phyloP scores from a whole-genome alignment of 1,284 basidiomycete genomes.

The Malassezia equina region DNA sequence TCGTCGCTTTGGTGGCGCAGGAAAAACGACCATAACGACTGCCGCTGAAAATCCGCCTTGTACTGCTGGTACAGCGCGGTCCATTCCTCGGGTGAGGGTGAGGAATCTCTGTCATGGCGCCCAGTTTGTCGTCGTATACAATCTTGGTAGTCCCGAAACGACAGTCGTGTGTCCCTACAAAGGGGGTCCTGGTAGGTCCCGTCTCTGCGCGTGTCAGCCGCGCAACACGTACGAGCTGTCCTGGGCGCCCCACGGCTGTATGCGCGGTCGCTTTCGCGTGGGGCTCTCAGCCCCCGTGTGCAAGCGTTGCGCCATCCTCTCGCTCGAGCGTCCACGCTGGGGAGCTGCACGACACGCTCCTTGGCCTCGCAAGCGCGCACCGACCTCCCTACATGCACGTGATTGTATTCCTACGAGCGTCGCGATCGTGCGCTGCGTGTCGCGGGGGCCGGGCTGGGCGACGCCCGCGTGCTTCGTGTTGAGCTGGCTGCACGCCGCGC shows the following conservation, averaged over 20 bases:
- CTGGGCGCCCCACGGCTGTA: neutral
- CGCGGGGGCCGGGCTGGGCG: neutral
- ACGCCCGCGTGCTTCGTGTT: neutral
- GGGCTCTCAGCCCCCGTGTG: neutral
- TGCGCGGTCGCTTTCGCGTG: neutral
- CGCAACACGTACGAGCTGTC: neutral
- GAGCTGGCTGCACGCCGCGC: neutral
- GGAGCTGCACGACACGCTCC: neutral
- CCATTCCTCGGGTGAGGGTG: neutral
- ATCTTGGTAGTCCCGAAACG: neutral
- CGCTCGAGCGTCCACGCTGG: neutral
- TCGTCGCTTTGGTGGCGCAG: constrained; percentile 27
- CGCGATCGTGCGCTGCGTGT: constrained; percentile 1
- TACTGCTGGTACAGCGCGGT: constrained; percentile 25
- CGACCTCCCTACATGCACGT: neutral
- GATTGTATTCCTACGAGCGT: neutral
- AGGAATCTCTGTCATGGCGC: neutral
- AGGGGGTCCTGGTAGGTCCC: neutral
- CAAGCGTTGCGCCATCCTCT: neutral
- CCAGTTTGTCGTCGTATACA: neutral
- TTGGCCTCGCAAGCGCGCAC: too few species aligned
- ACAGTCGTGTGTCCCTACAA: neutral
- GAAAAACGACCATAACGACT: constrained; percentile 30
- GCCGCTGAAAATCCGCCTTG: constrained; percentile 27
- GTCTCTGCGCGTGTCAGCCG: neutral